A percentile compares a stretch with the other conserved stretches of the same genome.
phyloP scores from a whole-genome alignment of 2,329 filamentous ascomycete genomes.

The Aspergillus sergii region DNA sequence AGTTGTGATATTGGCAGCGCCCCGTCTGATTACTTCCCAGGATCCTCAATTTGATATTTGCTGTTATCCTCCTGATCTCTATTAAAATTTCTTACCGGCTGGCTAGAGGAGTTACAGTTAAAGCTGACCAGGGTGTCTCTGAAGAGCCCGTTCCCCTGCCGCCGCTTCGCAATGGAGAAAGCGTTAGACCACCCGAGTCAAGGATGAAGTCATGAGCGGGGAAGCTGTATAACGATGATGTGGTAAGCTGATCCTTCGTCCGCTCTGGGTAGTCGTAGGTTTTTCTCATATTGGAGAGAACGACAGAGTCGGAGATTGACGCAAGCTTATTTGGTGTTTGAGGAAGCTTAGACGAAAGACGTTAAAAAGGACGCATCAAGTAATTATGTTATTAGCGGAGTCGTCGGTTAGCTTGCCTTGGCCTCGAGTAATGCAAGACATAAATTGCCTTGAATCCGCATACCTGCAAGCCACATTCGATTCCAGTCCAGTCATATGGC shows the following conservation, averaged over 20 bases:
- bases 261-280: not conserved
- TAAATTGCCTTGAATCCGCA: not conserved
- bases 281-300: not conserved
- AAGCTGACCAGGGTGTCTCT: too few relatives aligned
- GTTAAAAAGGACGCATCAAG: not conserved
- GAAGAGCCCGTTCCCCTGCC: too few relatives aligned
- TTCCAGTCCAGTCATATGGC: not conserved
- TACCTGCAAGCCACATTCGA: not conserved
- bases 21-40: too few relatives aligned
- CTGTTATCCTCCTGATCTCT: too few relatives aligned
- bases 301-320: not conserved
- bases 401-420: not conserved
- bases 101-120: too few relatives aligned
- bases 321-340: not conserved
- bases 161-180: too few relatives aligned
- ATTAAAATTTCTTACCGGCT: too few relatives aligned
- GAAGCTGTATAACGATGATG: too few relatives aligned
- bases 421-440: not conserved
- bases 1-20: too few relatives aligned
- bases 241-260: not conserved
- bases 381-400: not conserved
- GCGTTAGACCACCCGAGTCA: too few relatives aligned
- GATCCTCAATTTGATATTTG: too few relatives aligned
- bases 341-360: not conserved
- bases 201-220: too few relatives aligned